Evolutionary conservation across 805 yeast species (phyloP).

Genomic region (Kodamaea kaohsiungensis): DNA sequence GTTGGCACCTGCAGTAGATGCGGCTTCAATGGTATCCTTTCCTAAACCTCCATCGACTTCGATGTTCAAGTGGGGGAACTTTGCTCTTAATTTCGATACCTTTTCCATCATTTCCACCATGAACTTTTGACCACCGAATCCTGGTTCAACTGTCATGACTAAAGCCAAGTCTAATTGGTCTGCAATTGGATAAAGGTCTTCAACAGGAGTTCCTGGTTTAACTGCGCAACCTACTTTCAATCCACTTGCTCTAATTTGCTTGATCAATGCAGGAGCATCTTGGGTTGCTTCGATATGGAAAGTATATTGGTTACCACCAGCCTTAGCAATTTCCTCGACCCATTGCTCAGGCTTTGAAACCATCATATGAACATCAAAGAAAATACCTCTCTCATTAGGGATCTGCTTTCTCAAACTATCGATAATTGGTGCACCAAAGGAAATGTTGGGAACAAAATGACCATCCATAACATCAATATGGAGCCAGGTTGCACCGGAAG

Average conservation of each 20-base stretch:
- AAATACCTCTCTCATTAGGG: constrained; percentile 59
- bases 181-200: constrained; percentile 73
- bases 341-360: constrained; percentile 88
- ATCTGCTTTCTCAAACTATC: constrained; percentile 71
- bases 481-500: constrained; percentile 90
- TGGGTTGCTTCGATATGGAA: constrained; percentile 93
- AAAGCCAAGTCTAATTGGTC: constrained; percentile 89
- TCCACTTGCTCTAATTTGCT: constrained; percentile 74
- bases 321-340: constrained; percentile 89
- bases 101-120: constrained; percentile 97
- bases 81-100: constrained; percentile 71
- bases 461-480: constrained; percentile 99
- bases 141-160: constrained; percentile 98
- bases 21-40: constrained; percentile 76
- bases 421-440: constrained; percentile 91
- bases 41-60: constrained; percentile 98
- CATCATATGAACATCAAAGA: constrained; percentile 99
- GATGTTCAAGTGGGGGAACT: constrained; percentile 78
- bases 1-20: constrained; percentile 97
- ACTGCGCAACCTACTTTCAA: constrained; percentile 93
- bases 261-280: constrained; percentile 71
- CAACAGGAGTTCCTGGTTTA: constrained; percentile 90
- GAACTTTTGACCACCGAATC: constrained; percentile 97
- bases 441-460: constrained; percentile 94
- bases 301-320: constrained; percentile 95